These are phyloP conservation scores for Aspergillus sp. DNA, from an alignment of 2,329 filamentous ascomycete genomes.

Conservation along the genomic window DNA sequence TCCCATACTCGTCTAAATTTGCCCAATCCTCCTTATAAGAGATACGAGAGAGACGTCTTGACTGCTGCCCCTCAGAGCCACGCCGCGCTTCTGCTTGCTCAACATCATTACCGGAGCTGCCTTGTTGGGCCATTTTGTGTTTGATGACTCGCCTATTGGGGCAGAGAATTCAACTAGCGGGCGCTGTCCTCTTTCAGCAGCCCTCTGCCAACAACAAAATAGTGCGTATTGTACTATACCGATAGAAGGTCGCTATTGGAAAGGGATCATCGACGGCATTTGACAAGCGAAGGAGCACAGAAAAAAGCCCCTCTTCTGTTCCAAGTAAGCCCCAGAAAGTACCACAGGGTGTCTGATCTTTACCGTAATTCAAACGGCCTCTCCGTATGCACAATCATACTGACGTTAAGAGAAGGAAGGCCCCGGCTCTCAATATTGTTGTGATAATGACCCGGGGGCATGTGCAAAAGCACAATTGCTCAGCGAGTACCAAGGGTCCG, in stretches of 20 bases:
- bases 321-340: too few relatives aligned
- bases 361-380: too few relatives aligned
- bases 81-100: conserved; percentile 17
- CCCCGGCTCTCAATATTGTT: conserved; percentile 2
- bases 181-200: background rate
- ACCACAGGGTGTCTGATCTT: too few relatives aligned
- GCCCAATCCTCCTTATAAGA: conserved; percentile 29
- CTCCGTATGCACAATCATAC: conserved; percentile 20
- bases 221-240: too few relatives aligned
- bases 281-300: background rate
- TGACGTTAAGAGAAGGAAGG: conserved; percentile 26
- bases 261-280: too few relatives aligned
- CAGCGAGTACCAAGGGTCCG: too few relatives aligned
- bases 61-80: conserved; percentile 17
- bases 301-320: background rate
- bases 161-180: background rate
- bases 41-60: conserved; percentile 29
- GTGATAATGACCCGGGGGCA: too few relatives aligned
- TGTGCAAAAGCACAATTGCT: too few relatives aligned
- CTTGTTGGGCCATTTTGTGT: conserved; percentile 6
- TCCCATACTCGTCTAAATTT: conserved; percentile 58
- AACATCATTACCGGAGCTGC: conserved; percentile 9
- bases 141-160: background rate
- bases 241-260: too few relatives aligned
- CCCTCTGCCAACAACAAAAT: too few relatives aligned